These are phyloP conservation scores for Camillea tinctor DNA, from an alignment of 2,329 filamentous ascomycete genomes.

Conservation along the genomic window DNA sequence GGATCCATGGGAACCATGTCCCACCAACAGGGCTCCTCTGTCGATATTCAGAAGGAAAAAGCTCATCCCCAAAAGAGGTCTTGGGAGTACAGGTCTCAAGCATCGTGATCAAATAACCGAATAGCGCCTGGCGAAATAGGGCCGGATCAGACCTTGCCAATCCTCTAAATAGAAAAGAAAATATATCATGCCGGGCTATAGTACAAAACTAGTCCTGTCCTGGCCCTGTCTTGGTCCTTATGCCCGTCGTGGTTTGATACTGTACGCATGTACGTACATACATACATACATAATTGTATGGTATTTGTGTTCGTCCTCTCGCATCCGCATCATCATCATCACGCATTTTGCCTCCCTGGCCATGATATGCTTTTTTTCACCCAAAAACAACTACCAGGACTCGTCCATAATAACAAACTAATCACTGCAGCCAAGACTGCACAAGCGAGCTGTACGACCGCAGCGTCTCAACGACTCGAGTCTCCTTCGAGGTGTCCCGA, in stretches of 20 bases:
- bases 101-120: slow-evolving; percentile 3
- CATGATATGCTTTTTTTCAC: neutral
- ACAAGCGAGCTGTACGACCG: neutral
- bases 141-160: neutral
- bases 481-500: neutral
- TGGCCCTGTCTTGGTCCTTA: neutral
- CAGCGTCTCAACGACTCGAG: neutral
- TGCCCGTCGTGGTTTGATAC: too few relatives aligned
- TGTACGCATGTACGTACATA: too few relatives aligned
- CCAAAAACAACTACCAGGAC: neutral
- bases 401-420: neutral
- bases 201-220: neutral
- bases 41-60: neutral
- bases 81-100: neutral
- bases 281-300: too few relatives aligned
- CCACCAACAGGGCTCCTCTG: slow-evolving; percentile 1
- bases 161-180: neutral
- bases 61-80: neutral
- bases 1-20: neutral
- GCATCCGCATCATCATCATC: neutral
- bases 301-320: neutral
- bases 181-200: neutral
- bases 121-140: neutral
- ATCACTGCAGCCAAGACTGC: neutral
- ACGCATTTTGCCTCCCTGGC: neutral